Percentiles rank a stretch among this genome's conserved stretches.
Evolutionary conservation across 345 rosid genomes (phyloP).

Genomic region (Toxicodendron radicans): DNA sequence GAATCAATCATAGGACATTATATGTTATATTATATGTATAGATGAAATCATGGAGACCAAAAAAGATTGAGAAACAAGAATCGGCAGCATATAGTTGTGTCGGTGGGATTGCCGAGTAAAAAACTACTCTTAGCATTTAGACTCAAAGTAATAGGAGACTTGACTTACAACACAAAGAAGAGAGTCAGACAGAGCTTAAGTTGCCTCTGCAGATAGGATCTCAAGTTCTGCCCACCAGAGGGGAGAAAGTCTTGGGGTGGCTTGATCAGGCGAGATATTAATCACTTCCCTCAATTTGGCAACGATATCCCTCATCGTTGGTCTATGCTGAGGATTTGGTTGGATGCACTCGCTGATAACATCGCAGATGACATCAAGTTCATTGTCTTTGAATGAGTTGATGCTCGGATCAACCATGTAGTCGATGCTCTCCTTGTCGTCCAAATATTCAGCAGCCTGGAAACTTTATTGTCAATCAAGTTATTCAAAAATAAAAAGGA

Average conservation of each 20-base stretch:
- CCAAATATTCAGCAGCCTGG: slow-evolving; percentile 70
- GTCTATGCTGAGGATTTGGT: slow-evolving; percentile 57
- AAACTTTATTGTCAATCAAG: slow-evolving; percentile 6
- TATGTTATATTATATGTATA: too few relatives aligned
- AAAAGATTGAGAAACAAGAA: slow-evolving; percentile 2
- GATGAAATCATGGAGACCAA: slow-evolving; percentile 7
- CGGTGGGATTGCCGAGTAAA: not conserved
- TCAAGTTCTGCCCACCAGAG: slow-evolving; percentile 99
- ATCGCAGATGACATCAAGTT: slow-evolving; percentile 66
- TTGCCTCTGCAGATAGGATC: slow-evolving; percentile 85
- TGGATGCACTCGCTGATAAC: slow-evolving; percentile 58
- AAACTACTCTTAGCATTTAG: slow-evolving; percentile 16
- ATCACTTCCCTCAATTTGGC: slow-evolving; percentile 63
- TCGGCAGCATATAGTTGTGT: not conserved
- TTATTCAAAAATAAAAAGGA: not conserved
- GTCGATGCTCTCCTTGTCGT: slow-evolving; percentile 39
- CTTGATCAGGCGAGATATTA: slow-evolving; percentile 78
- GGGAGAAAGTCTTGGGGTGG: slow-evolving; percentile 90
- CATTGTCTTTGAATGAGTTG: slow-evolving; percentile 62
- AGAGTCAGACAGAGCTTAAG: slow-evolving; percentile 29
- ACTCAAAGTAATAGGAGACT: slow-evolving; percentile 12
- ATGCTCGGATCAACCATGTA: slow-evolving; percentile 68
- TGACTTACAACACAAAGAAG: slow-evolving; percentile 18
- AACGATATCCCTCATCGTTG: slow-evolving; percentile 59
- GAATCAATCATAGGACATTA: slow-evolving; percentile 10